Percentiles rank a stretch among this genome's conserved stretches.
Evolutionary conservation across 306 rosid species (phyloP).

Genomic region (Prunus padus): DNA sequence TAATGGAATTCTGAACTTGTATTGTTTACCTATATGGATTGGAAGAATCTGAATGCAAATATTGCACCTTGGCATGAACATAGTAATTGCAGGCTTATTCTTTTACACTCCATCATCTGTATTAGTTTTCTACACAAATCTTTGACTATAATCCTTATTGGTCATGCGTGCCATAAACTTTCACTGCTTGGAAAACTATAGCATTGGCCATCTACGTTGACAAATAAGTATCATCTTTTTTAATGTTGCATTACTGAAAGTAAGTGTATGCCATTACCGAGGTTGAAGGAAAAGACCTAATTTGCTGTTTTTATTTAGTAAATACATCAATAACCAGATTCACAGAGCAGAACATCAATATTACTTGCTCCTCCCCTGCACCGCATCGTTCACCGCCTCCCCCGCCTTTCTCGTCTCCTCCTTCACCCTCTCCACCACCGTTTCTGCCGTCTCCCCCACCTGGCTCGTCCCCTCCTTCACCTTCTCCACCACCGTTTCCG

Average conservation of each 20-base stretch:
- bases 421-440: neutral
- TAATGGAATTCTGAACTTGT: too few species aligned
- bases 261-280: neutral
- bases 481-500: constrained; percentile 14
- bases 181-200: neutral
- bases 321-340: neutral
- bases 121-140: too few species aligned
- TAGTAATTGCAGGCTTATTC: too few species aligned
- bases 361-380: too few species aligned
- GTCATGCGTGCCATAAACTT: neutral
- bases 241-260: neutral
- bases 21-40: too few species aligned
- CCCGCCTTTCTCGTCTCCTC: neutral
- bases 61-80: too few species aligned
- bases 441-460: constrained; percentile 7
- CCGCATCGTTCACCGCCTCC: constrained; percentile 35
- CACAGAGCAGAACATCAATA: neutral
- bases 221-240: neutral
- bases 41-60: too few species aligned
- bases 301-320: too few species aligned
- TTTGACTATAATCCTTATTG: too few species aligned
- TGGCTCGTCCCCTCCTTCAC: constrained; percentile 16
- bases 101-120: too few species aligned
- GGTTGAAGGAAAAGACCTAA: too few species aligned
- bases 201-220: neutral